Evolutionary conservation across 129 eudicot species (phyloP).

Genomic region (Arctium minus): DNA sequence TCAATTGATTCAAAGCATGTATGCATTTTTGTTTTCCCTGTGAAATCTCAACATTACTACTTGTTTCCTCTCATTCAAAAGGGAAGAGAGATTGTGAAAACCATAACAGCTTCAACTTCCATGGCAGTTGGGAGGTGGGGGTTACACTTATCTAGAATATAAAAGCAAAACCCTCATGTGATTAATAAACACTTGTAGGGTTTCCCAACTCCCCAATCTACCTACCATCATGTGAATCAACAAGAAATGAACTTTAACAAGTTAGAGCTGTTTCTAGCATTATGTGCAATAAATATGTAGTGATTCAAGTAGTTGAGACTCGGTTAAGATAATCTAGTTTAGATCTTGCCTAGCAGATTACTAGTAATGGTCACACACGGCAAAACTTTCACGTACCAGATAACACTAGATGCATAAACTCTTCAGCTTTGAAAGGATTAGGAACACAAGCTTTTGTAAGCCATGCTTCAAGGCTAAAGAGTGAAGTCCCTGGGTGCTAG

Average conservation of each 20-base stretch:
- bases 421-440: not conserved
- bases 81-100: not conserved
- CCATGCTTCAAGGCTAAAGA: not conserved
- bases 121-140: not conserved
- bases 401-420: not conserved
- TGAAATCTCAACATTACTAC: not conserved
- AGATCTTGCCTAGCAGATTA: not conserved
- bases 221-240: slow-evolving; percentile 11
- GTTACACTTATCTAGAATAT: not conserved
- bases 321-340: not conserved
- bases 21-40: slow-evolving; percentile 8
- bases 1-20: slow-evolving; percentile 9
- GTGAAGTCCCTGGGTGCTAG: not conserved
- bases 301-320: not conserved
- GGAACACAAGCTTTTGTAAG: not conserved
- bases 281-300: not conserved
- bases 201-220: not conserved
- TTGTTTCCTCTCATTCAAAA: slow-evolving; percentile 7
- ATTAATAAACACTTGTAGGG: not conserved
- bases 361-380: too few species aligned
- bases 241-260: not conserved
- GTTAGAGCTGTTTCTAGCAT: not conserved
- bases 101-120: not conserved
- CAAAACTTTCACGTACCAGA: not conserved
- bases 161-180: not conserved